Percentiles rank a stretch among this genome's conserved stretches.
Conservation (phyloP, 2,329 filamentous ascomycete species). For the Calonectria pseudoreteaudii region DNA sequence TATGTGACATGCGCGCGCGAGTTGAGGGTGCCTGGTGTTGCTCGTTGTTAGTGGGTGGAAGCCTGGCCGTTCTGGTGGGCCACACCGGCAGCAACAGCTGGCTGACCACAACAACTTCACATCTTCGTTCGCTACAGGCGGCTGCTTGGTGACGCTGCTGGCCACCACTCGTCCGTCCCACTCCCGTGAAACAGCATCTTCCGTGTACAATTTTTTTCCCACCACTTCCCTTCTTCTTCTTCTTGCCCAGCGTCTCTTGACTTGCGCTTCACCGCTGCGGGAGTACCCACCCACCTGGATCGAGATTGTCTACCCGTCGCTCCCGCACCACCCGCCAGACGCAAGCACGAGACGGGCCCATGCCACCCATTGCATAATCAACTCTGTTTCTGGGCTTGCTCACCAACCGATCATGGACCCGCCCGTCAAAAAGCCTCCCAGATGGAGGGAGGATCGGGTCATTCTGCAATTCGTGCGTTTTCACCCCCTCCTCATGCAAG, state of each 20-base stretch:
- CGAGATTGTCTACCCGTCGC: neutral
- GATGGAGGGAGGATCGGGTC: conserved; percentile 72
- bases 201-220: conserved; percentile 7
- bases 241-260: neutral
- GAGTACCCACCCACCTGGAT: neutral
- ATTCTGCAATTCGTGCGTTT: conserved; percentile 83
- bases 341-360: conserved; percentile 27
- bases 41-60: conserved; percentile 9
- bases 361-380: conserved; percentile 11
- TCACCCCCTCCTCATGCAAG: conserved; percentile 3
- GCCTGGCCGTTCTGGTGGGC: neutral
- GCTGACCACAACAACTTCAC: conserved; percentile 6
- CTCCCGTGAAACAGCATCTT: neutral
- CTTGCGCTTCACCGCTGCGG: neutral
- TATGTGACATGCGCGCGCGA: neutral
- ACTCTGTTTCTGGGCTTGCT: conserved; percentile 6
- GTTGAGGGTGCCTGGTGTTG: neutral
- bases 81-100: neutral
- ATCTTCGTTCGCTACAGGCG: conserved; percentile 1
- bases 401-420: conserved; percentile 44
- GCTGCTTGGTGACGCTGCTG: neutral
- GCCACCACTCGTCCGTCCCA: neutral
- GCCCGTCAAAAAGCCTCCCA: conserved; percentile 48
- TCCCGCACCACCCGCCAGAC: conserved; percentile 16
- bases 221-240: neutral